Conservation (phyloP, 441 rosid genomes). For the Populus tomentosa region DNA sequence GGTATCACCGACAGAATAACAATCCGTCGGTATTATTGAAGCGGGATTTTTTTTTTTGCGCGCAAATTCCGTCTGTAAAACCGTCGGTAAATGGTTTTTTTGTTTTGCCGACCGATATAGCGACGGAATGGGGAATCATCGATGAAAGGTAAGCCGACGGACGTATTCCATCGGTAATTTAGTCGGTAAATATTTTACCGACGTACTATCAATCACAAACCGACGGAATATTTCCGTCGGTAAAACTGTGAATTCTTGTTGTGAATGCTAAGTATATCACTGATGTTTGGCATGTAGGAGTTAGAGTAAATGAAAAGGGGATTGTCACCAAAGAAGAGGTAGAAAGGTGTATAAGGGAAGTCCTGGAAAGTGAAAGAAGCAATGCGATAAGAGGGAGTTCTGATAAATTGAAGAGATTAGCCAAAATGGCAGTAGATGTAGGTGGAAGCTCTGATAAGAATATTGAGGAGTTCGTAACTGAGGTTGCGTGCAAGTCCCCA, state of each 20-base stretch:
- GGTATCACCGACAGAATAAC: no score
- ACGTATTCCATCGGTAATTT: no score
- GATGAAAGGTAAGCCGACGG: no score
- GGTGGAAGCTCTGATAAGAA: slow-evolving; percentile 19
- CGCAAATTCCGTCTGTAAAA: no score
- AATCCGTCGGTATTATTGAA: no score
- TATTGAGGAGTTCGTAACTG: slow-evolving; percentile 1
- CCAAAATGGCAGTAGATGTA: slow-evolving; percentile 1
- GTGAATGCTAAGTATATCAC: slow-evolving; percentile 9
- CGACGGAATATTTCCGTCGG: fast-evolving
- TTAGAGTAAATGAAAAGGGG: slow-evolving; percentile 15
- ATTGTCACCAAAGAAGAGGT: neutral
- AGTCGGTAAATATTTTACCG: no score
- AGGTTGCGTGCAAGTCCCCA: neutral
- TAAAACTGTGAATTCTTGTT: fast-evolving
- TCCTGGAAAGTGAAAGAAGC: slow-evolving; percentile 6
- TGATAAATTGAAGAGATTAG: slow-evolving; percentile 15
- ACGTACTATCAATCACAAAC: no score
- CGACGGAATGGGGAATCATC: no score
- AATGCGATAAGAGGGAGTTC: neutral
- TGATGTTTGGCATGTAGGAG: slow-evolving; percentile 17
- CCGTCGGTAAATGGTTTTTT: no score
- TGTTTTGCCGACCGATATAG: no score
- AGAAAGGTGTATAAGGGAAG: neutral
- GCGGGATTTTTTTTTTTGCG: no score